Conservation (phyloP, 202 grass and related monocot species). For the Zoysia matrella region DNA sequence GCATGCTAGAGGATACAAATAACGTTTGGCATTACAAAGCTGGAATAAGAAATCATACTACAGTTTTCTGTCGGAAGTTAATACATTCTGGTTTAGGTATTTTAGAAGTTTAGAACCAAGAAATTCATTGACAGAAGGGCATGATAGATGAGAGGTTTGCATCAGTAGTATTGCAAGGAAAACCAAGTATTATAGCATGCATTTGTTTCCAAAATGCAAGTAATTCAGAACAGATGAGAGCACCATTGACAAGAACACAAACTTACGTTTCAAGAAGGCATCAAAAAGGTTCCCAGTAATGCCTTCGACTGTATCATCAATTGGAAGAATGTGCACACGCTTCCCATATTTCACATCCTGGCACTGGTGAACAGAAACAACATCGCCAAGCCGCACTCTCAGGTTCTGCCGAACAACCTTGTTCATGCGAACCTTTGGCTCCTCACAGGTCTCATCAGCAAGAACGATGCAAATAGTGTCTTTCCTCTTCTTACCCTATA, state of each 20-base stretch:
- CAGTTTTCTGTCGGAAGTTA: background rate
- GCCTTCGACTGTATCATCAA: slow-evolving; percentile 59
- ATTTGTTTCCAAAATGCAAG: background rate
- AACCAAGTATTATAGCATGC: background rate
- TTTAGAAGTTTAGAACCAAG: too few species aligned
- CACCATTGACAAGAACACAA: background rate
- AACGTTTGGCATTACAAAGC: too few species aligned
- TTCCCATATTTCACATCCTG: slow-evolving; percentile 83
- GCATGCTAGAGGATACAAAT: too few species aligned
- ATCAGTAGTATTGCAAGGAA: too few species aligned
- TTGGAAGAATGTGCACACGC: too few species aligned
- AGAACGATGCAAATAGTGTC: slow-evolving; percentile 94
- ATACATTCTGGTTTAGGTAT: background rate
- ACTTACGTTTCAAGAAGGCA: slow-evolving; percentile 83
- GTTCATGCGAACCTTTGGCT: slow-evolving; percentile 88
- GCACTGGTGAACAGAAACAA: slow-evolving; percentile 86
- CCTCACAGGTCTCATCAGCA: slow-evolving; percentile 86
- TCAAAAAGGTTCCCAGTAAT: slow-evolving; percentile 91
- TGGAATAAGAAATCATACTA: too few species aligned
- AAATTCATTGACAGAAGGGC: background rate
- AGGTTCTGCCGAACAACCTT: slow-evolving; percentile 81
- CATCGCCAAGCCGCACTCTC: slow-evolving; percentile 84
- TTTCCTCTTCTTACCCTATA: slow-evolving; percentile 89
- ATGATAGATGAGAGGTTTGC: background rate
- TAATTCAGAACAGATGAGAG: background rate